Percentiles rank a stretch among this genome's conserved stretches.
phyloP scores from a whole-genome alignment of 192 early-diverging fungal genomes.

The Dissophora ornata region DNA sequence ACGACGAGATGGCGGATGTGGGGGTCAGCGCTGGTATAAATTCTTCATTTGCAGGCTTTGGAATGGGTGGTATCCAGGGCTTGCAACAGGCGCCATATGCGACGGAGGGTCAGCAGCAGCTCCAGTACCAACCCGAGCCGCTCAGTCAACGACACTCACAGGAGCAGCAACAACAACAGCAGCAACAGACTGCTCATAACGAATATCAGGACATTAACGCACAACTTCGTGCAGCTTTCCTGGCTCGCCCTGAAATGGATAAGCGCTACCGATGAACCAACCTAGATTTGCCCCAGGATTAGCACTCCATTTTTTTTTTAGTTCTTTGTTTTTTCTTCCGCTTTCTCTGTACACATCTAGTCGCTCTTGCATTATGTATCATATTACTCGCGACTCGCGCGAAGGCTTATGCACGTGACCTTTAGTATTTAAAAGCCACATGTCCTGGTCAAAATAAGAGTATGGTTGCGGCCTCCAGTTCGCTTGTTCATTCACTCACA shows the following conservation, averaged over 20 bases:
- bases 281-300: neutral
- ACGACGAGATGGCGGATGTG: slow-evolving; percentile 46
- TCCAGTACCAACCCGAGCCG: neutral
- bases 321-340: too few species aligned
- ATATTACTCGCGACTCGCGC: too few species aligned
- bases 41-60: neutral
- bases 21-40: neutral
- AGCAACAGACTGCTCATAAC: neutral
- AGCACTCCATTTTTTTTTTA: too few species aligned
- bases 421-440: too few species aligned
- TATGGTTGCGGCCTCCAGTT: too few species aligned
- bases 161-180: neutral
- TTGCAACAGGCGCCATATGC: neutral
- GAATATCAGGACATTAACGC: slow-evolving; percentile 42
- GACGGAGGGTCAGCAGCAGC: neutral
- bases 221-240: slow-evolving; percentile 42
- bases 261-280: slow-evolving; percentile 19
- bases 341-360: too few species aligned
- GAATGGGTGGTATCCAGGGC: neutral
- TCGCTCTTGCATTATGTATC: too few species aligned
- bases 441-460: too few species aligned
- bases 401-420: too few species aligned
- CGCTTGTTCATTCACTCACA: slow-evolving; percentile 6
- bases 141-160: neutral
- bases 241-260: slow-evolving; percentile 27